Percentiles rank a stretch among this genome's conserved stretches.
These are phyloP conservation scores for Pythium phragmiticola DNA, from an alignment of 352 stramenopile genomes.

Conservation along the genomic window DNA sequence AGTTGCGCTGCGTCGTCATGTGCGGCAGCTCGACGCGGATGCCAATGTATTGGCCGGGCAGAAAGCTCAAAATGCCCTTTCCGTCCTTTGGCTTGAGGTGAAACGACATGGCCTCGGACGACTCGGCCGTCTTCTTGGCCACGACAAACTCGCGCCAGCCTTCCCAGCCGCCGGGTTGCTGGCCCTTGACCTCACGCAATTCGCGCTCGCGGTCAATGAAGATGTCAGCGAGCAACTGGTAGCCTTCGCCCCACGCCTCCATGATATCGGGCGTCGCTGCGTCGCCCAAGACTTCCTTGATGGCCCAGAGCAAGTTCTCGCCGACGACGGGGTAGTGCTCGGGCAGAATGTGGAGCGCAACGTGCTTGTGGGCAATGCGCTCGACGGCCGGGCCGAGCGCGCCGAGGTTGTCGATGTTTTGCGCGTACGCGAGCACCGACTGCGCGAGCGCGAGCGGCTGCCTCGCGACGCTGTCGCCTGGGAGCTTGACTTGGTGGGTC, in stretches of 20 bases:
- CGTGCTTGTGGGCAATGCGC: slow-evolving; percentile 65
- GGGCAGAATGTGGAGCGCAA: slow-evolving; percentile 55
- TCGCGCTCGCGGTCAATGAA: slow-evolving; percentile 58
- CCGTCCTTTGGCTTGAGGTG: slow-evolving; percentile 46
- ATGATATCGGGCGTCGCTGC: slow-evolving; percentile 63
- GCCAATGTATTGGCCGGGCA: slow-evolving; percentile 57
- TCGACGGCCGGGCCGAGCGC: slow-evolving; percentile 47
- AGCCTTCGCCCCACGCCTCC: slow-evolving; percentile 52
- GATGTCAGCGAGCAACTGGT: slow-evolving; percentile 57
- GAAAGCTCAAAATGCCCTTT: slow-evolving; percentile 41
- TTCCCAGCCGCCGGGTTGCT: slow-evolving; percentile 44
- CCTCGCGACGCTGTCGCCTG: slow-evolving; percentile 36
- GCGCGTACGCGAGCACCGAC: slow-evolving; percentile 59
- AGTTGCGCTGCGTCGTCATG: slow-evolving; percentile 53
- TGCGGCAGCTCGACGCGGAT: slow-evolving; percentile 46
- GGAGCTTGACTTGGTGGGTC: slow-evolving; percentile 51
- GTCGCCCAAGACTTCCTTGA: slow-evolving; percentile 51
- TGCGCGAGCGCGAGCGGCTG: slow-evolving; percentile 48
- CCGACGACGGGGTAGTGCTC: slow-evolving; percentile 73
- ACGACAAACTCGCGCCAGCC: slow-evolving; percentile 63
- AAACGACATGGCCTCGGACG: slow-evolving; percentile 54
- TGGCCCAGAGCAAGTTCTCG: slow-evolving; percentile 49
- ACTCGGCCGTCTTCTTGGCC: slow-evolving; percentile 46
- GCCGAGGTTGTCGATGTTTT: slow-evolving; percentile 57
- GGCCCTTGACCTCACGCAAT: slow-evolving; percentile 34